phyloP scores from a whole-genome alignment of 2,329 filamentous ascomycete species.

The Basipetospora chlamydospora region DNA sequence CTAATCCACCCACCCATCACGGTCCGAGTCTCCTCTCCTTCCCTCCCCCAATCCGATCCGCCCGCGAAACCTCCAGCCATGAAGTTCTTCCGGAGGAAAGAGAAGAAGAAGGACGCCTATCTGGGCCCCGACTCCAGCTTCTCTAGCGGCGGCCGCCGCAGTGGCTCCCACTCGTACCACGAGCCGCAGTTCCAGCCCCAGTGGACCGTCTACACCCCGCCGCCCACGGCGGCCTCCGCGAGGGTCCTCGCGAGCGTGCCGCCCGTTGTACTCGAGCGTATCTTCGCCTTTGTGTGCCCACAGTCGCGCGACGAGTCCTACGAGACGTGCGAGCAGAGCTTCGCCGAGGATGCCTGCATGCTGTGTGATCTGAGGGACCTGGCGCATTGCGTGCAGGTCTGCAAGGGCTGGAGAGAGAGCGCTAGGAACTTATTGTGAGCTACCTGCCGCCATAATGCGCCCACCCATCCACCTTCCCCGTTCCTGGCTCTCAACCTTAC shows the following conservation, averaged over 20 bases:
- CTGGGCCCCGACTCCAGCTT: constrained; percentile 15
- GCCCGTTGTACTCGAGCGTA: constrained; percentile 53
- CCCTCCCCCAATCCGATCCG: too few relatives aligned
- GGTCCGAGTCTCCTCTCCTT: too few relatives aligned
- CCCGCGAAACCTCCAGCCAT: constrained; percentile 6
- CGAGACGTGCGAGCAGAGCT: constrained; percentile 68
- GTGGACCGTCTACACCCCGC: background rate
- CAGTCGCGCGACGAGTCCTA: constrained; percentile 66
- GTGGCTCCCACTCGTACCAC: constrained; percentile 4
- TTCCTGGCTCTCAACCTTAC: too few relatives aligned
- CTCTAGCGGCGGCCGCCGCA: constrained; percentile 12
- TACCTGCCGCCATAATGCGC: too few relatives aligned
- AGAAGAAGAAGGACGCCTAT: constrained; percentile 19
- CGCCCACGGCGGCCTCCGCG: constrained; percentile 26
- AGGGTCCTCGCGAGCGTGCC: constrained; percentile 42
- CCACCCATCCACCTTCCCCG: too few relatives aligned
- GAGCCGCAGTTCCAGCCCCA: constrained; percentile 14
- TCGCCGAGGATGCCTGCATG: constrained; percentile 71
- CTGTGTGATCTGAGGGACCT: constrained; percentile 86
- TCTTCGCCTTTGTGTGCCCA: constrained; percentile 73
- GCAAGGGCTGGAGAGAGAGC: constrained; percentile 51
- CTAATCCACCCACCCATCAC: too few relatives aligned
- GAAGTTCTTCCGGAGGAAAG: constrained; percentile 20
- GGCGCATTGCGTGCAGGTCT: constrained; percentile 62
- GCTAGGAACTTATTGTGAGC: constrained; percentile 48